phyloP scores from a whole-genome alignment of 2,329 filamentous ascomycete species.

The Colletotrichum tabaci region DNA sequence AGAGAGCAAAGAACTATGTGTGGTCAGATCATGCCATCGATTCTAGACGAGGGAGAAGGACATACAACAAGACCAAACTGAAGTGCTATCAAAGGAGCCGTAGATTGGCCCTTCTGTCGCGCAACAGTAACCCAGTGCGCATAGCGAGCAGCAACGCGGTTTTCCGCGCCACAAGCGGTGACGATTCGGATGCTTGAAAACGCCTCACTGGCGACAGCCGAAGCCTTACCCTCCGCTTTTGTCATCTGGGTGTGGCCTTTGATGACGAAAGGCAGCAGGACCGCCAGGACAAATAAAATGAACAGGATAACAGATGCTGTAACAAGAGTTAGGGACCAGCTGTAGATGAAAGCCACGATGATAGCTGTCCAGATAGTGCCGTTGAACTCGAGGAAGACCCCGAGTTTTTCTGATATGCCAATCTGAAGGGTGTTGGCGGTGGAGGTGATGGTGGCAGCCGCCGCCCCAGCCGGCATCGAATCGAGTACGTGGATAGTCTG shows the following conservation, averaged over 20 bases:
- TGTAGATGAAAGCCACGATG: slow-evolving; percentile 70
- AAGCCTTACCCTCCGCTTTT: slow-evolving; percentile 70
- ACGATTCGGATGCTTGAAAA: slow-evolving; percentile 74
- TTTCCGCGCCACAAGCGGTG: slow-evolving; percentile 73
- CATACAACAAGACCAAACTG: slow-evolving; percentile 67
- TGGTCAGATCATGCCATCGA: slow-evolving; percentile 36
- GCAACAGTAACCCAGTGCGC: slow-evolving; percentile 69
- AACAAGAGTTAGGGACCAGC: slow-evolving; percentile 73
- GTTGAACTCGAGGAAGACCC: slow-evolving; percentile 69
- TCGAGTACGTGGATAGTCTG: slow-evolving; percentile 80
- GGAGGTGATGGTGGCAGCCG: slow-evolving; percentile 74
- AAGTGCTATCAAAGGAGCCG: slow-evolving; percentile 64
- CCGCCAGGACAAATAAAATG: slow-evolving; percentile 63
- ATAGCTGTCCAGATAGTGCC: slow-evolving; percentile 68
- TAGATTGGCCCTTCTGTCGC: slow-evolving; percentile 62
- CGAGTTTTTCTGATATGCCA: slow-evolving; percentile 76
- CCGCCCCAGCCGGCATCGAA: slow-evolving; percentile 73
- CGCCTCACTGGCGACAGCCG: slow-evolving; percentile 73
- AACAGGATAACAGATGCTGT: slow-evolving; percentile 71
- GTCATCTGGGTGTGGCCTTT: slow-evolving; percentile 63
- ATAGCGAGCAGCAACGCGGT: slow-evolving; percentile 68
- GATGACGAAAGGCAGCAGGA: slow-evolving; percentile 69
- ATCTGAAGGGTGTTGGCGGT: slow-evolving; percentile 76
- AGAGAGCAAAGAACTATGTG: slow-evolving; percentile 66
- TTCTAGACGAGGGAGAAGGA: slow-evolving; percentile 15